phyloP scores from a whole-genome alignment of 768 basidiomycete species.

The Suillus weaverae region DNA sequence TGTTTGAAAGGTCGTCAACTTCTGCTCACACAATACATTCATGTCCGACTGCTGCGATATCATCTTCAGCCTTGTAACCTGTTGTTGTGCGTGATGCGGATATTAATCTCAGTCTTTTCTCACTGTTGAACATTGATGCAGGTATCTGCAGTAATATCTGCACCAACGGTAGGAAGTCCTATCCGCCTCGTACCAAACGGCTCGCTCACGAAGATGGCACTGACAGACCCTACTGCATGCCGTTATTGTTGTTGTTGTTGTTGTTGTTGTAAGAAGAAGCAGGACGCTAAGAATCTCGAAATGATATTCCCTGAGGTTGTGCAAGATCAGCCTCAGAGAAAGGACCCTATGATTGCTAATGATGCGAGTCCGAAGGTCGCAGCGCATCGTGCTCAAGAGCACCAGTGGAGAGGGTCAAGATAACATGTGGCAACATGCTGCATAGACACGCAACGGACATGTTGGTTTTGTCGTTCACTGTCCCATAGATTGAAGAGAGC shows the following conservation, averaged over 20 bases:
- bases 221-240: conserved; percentile 16
- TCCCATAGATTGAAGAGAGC: neutral
- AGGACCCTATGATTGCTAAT: conserved; percentile 14
- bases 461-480: neutral
- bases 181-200: neutral
- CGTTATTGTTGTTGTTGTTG: conserved; percentile 10
- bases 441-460: neutral
- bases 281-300: conserved; percentile 7
- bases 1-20: neutral
- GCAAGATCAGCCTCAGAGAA: conserved; percentile 18
- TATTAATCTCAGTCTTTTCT: conserved; percentile 8
- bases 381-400: neutral
- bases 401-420: neutral
- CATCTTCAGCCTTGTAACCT: conserved; percentile 20
- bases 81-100: conserved; percentile 12
- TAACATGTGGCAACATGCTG: neutral
- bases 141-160: neutral
- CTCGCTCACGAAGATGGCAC: neutral
- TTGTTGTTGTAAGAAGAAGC: conserved; percentile 15
- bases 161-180: neutral
- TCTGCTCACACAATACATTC: neutral
- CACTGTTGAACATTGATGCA: conserved; percentile 13
- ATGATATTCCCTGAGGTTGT: conserved; percentile 10
- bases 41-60: conserved; percentile 23
- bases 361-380: neutral